Evolutionary conservation across 345 rosid species (phyloP).

Genomic region (Heritiera fomes): DNA sequence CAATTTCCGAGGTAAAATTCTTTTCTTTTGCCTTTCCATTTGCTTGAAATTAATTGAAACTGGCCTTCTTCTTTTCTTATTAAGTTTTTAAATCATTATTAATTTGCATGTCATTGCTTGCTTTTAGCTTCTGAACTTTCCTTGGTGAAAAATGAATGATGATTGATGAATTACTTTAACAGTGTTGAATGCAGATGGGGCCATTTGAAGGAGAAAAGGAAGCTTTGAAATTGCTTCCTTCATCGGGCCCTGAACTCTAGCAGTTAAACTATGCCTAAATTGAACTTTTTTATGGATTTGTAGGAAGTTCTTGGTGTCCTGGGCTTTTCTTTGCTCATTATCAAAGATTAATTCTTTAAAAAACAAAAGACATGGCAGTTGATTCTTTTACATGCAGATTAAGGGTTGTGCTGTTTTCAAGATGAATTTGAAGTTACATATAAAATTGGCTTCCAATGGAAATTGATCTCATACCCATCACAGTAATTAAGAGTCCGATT

Average conservation of each 20-base stretch:
- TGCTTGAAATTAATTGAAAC: not conserved
- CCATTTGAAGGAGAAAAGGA: not conserved
- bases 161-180: not conserved
- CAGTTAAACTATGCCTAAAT: too few relatives aligned
- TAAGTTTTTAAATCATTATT: too few relatives aligned
- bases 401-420: not conserved
- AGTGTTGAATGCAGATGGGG: not conserved
- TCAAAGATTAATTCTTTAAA: not conserved
- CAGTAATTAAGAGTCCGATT: too few relatives aligned
- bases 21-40: not conserved
- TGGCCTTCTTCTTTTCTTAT: not conserved
- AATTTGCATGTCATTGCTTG: not conserved
- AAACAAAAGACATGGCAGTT: not conserved
- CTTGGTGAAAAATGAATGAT: not conserved
- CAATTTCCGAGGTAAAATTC: conserved; percentile 55
- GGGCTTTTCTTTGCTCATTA: not conserved
- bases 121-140: not conserved
- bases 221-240: not conserved
- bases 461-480: too few relatives aligned
- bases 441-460: not conserved
- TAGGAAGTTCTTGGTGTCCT: not conserved
- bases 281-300: not conserved
- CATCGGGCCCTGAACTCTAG: too few relatives aligned
- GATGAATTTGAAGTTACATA: not conserved
- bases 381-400: not conserved